phyloP scores from a whole-genome alignment of 208 protist species.

The Trypanosoma avium region DNA sequence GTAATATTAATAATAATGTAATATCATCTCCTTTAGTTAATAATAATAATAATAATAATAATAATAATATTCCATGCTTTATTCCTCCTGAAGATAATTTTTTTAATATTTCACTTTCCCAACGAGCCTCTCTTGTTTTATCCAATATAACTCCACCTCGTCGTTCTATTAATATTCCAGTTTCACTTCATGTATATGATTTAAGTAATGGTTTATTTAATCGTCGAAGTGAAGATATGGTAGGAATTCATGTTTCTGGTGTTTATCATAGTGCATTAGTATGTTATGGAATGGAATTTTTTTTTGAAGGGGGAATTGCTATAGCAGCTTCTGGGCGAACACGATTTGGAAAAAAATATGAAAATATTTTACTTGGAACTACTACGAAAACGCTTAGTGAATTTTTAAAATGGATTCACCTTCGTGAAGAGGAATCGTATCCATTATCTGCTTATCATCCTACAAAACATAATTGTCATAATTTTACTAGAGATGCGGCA shows the following conservation, averaged over 20 bases:
- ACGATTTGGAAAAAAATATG: conserved; percentile 78
- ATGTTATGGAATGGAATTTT: conserved; percentile 92
- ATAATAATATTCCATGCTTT: conserved; percentile 4
- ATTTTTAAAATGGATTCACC: conserved; percentile 59
- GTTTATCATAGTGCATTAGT: conserved; percentile 93
- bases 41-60: background rate
- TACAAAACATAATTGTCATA: conserved; percentile 92
- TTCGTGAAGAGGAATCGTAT: conserved; percentile 34
- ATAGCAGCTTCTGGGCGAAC: conserved; percentile 52
- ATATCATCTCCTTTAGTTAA: too few relatives aligned
- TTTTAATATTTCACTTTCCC: background rate
- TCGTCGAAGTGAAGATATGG: conserved; percentile 47
- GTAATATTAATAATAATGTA: too few relatives aligned
- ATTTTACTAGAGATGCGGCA: conserved; percentile 75
- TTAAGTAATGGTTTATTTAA: conserved; percentile 76
- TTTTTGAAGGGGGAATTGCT: conserved; percentile 92
- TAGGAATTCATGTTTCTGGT: conserved; percentile 75
- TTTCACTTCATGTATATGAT: conserved; percentile 90
- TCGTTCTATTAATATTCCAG: conserved; percentile 17
- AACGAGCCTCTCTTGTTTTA: conserved; percentile 15
- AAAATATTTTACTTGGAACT: conserved; percentile 46
- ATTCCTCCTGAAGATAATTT: background rate
- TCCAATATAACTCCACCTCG: conserved; percentile 3
- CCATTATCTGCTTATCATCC: conserved; percentile 83
- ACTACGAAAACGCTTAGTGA: conserved; percentile 44